phyloP scores from a whole-genome alignment of 2,329 filamentous ascomycete species.

The Trichoderma oligosporum region DNA sequence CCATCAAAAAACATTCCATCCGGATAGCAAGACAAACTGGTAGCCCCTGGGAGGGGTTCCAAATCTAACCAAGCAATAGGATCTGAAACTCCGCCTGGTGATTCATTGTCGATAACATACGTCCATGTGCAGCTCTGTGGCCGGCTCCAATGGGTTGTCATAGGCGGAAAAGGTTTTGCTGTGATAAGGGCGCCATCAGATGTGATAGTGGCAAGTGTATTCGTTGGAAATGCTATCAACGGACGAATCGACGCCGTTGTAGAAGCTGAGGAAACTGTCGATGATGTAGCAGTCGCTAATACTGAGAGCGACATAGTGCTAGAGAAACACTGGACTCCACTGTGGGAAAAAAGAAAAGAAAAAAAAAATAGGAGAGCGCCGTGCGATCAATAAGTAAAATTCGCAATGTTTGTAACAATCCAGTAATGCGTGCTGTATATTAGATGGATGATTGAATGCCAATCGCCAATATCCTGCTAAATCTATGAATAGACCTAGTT shows the following conservation, averaged over 20 bases:
- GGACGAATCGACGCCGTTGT: slow-evolving; percentile 1
- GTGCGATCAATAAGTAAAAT: slow-evolving; percentile 14
- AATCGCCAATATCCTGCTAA: not conserved
- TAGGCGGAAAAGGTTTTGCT: slow-evolving; percentile 31
- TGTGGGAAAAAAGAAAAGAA: not conserved
- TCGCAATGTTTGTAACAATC: not conserved
- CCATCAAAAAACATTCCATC: slow-evolving; percentile 38
- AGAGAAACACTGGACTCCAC: not conserved
- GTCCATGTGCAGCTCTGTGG: slow-evolving; percentile 40
- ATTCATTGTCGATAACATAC: slow-evolving; percentile 31
- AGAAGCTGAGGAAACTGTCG: not conserved
- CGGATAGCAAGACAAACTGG: slow-evolving; percentile 40
- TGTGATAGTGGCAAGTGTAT: slow-evolving; percentile 6
- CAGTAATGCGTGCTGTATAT: not conserved
- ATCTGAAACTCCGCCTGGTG: slow-evolving; percentile 26
- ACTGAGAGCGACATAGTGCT: slow-evolving; percentile 18
- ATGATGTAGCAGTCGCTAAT: slow-evolving; percentile 2
- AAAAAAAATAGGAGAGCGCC: not conserved
- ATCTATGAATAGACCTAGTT: not conserved
- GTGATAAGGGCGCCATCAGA: slow-evolving; percentile 19
- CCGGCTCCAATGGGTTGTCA: slow-evolving; percentile 38
- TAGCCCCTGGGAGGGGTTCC: slow-evolving; percentile 35
- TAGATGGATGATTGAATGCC: not conserved
- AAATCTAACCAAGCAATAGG: slow-evolving; percentile 38
- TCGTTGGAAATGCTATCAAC: slow-evolving; percentile 14